Conservation (phyloP, 2,329 filamentous ascomycete genomes). For the Paramyrothecium sp. region DNA sequence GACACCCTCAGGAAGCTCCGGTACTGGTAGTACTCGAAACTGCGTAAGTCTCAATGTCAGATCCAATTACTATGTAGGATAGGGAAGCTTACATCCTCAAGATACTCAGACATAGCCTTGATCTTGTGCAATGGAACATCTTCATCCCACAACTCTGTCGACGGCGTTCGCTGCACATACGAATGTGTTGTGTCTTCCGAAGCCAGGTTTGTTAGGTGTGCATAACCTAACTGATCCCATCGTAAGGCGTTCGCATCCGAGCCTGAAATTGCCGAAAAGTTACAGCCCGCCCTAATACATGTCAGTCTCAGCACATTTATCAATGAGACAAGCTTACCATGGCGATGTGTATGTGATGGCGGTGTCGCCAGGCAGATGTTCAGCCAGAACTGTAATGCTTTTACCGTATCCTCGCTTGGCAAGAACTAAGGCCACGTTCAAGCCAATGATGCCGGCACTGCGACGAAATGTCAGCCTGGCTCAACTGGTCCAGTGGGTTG, state of each 20-base stretch:
- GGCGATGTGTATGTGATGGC: conserved; percentile 35
- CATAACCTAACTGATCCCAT: conserved; percentile 37
- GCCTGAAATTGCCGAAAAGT: conserved; percentile 40
- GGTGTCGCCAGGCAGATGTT: conserved; percentile 36
- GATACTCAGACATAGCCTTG: conserved; percentile 32
- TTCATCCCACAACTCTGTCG: conserved; percentile 37
- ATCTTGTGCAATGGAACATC: conserved; percentile 34
- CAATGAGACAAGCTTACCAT: conserved; percentile 20
- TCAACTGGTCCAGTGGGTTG: neutral
- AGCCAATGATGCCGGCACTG: conserved; percentile 33
- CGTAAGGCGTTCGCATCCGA: conserved; percentile 34
- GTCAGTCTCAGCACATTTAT: neutral
- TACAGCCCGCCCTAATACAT: conserved; percentile 32
- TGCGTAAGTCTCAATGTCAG: conserved; percentile 7
- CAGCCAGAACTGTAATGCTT: conserved; percentile 31
- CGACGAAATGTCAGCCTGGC: neutral
- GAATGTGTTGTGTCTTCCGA: conserved; percentile 20
- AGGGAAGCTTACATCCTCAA: conserved; percentile 30
- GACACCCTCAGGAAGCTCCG: conserved; percentile 24
- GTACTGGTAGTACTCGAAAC: conserved; percentile 24
- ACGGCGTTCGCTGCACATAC: conserved; percentile 30
- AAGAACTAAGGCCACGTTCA: conserved; percentile 32
- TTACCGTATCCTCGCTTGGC: conserved; percentile 25
- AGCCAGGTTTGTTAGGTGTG: conserved; percentile 28
- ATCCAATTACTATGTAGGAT: neutral